Percentiles rank a stretch among this genome's conserved stretches.
These are phyloP conservation scores for Pseudonitzschia multiseries DNA, from an alignment of 108 stramenopile species.

Conservation along the genomic window DNA sequence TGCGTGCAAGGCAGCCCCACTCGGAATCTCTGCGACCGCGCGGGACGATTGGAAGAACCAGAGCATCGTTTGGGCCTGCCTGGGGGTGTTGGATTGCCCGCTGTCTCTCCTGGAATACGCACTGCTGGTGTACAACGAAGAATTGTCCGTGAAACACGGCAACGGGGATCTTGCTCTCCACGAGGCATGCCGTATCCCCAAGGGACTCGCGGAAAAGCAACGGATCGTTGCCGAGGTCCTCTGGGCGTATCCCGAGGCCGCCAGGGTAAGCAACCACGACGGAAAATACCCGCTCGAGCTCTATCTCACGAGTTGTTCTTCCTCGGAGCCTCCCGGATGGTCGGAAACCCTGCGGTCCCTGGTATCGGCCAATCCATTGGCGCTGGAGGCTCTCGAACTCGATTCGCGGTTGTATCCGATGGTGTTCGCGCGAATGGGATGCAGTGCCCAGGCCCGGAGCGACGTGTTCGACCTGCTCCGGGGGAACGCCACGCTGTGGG, in stretches of 20 bases:
- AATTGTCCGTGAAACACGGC: conserved; percentile 25
- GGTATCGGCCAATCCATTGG: conserved; percentile 25
- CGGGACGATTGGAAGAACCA: not conserved
- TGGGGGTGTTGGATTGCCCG: conserved; percentile 29
- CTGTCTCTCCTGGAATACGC: conserved; percentile 39
- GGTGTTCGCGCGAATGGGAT: conserved; percentile 12
- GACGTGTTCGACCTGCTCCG: conserved; percentile 7
- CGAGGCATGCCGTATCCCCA: conserved; percentile 9
- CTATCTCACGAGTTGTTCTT: not conserved
- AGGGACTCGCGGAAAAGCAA: too few species aligned
- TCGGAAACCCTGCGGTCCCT: conserved; percentile 5
- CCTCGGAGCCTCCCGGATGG: not conserved
- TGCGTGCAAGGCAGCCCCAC: too few species aligned
- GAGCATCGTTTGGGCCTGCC: conserved; percentile 30
- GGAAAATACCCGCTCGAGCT: conserved; percentile 18
- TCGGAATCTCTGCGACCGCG: not conserved
- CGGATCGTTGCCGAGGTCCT: conserved; percentile 12
- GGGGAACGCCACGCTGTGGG: not conserved
- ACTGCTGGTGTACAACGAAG: conserved; percentile 26
- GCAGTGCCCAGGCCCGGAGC: not conserved
- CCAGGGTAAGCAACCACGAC: conserved; percentile 7
- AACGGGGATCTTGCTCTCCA: conserved; percentile 38
- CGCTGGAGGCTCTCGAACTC: conserved; percentile 26
- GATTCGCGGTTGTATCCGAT: conserved; percentile 32
- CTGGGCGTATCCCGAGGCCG: conserved; percentile 18